Evolutionary conservation across 2,329 filamentous ascomycete species (phyloP).

Genomic region (Fusarium liriodendri): DNA sequence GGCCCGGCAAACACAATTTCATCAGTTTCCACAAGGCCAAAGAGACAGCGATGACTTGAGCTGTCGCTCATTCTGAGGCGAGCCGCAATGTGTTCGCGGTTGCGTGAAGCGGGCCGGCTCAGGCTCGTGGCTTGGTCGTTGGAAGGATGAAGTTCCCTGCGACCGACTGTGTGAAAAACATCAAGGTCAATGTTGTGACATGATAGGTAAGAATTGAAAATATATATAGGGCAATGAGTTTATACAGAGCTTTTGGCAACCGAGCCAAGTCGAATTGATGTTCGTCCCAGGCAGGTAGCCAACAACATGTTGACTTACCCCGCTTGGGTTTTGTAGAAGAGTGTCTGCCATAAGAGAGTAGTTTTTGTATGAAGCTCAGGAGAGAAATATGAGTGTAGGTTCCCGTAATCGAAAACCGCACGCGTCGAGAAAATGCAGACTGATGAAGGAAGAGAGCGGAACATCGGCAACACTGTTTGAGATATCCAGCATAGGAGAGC

Average conservation of each 20-base stretch:
- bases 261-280: neutral
- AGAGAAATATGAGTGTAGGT: too few species aligned
- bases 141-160: neutral
- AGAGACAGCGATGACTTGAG: neutral
- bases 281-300: neutral
- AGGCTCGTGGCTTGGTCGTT: neutral
- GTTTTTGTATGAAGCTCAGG: too few species aligned
- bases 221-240: neutral
- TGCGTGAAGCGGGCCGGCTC: neutral
- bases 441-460: too few species aligned
- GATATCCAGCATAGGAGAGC: too few species aligned
- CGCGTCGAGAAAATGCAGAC: too few species aligned
- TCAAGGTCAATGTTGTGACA: too few species aligned
- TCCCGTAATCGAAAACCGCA: too few species aligned
- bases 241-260: neutral
- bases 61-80: neutral
- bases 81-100: neutral
- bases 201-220: neutral
- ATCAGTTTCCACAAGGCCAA: neutral
- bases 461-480: too few species aligned
- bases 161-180: too few species aligned
- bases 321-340: too few species aligned
- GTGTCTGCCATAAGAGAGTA: too few species aligned
- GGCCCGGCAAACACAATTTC: neutral
- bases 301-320: too few species aligned